Conservation (phyloP, 140 eudicot genomes). For the Cichorium intybus region DNA sequence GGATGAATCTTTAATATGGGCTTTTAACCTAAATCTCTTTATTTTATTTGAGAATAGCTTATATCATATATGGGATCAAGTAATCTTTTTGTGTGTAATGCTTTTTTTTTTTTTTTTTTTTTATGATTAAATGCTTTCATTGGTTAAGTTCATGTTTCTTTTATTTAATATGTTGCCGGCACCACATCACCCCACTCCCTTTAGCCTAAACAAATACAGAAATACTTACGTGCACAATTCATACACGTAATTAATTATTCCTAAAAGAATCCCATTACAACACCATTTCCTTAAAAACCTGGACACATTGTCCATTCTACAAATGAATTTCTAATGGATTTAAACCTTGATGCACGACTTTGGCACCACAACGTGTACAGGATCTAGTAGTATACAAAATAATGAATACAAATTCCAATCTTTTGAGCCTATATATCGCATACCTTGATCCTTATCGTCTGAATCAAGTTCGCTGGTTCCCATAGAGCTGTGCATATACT, state of each 20-base stretch:
- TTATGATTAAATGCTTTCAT: no score
- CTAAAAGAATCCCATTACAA: not conserved
- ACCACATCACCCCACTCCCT: no score
- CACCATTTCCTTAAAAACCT: not conserved
- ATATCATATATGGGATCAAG: no score
- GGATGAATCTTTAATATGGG: no score
- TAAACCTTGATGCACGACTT: not conserved
- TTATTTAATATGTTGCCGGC: no score
- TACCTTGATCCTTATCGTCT: not conserved
- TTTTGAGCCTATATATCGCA: not conserved
- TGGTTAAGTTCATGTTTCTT: no score
- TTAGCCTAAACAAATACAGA: no score
- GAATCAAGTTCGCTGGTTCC: slow-evolving; percentile 26
- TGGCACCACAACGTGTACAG: slow-evolving; percentile 7
- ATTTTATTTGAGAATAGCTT: no score
- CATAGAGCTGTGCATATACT: slow-evolving; percentile 50
- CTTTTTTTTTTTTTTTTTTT: no score
- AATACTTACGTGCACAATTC: not conserved
- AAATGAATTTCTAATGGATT: not conserved
- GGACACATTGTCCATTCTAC: not conserved
- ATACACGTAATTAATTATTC: not conserved
- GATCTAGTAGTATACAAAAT: slow-evolving; percentile 14
- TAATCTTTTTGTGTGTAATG: no score
- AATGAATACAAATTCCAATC: slow-evolving; percentile 15
- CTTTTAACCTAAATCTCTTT: no score